Evolutionary conservation across 345 rosid genomes (phyloP), one percentile per base, ranked within the genome.

Genomic region (Erysimum cheiranthoides): DNA sequence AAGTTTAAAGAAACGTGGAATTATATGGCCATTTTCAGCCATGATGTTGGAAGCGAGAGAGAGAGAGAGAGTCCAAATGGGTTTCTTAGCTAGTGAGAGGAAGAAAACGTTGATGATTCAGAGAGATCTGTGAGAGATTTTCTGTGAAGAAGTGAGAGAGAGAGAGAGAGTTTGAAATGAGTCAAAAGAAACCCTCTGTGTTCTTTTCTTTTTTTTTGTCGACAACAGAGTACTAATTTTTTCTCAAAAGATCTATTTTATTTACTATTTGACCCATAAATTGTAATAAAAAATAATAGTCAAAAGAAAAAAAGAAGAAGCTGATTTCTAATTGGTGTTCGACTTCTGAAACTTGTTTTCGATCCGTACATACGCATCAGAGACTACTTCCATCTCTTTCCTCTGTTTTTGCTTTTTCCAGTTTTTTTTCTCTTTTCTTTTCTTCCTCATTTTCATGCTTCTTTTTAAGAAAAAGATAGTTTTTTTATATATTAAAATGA

Each of bases 1-100:
- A 14, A 65, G 68, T 50, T 50, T 71, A 54, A 77, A 77, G 52
- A 77, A 77, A 49, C 80, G 72, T 28, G 80, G 76, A 62, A 56
- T 5, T 6, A 6, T 11, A 52, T 2, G 6, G 32, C 25, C 2
- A 25, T 36, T 9, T 1, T n/a, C 31, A 58, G 57, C 46, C 80
- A 77, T 76, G 30, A 46, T 12, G 34, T 35, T 57, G 21, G 18
- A 53, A 61, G 12, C 36, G 3, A 61, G 47, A 45, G 17, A 52
- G 69, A 18, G 16, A n/a, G 2, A 71, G 30, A 51, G 18, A 50
- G 0, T 57, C 1, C 6, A 58, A 43, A 8, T 45, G 54, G 6
- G 13, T 50, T 2, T 50, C 30, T 50, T 10, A 50, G 39, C 38
- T 30, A 54, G 18, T 54, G 32, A 42, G 52, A 43, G 6, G 2